phyloP scores from a whole-genome alignment of 345 rosid species.

The Salix caprea region DNA sequence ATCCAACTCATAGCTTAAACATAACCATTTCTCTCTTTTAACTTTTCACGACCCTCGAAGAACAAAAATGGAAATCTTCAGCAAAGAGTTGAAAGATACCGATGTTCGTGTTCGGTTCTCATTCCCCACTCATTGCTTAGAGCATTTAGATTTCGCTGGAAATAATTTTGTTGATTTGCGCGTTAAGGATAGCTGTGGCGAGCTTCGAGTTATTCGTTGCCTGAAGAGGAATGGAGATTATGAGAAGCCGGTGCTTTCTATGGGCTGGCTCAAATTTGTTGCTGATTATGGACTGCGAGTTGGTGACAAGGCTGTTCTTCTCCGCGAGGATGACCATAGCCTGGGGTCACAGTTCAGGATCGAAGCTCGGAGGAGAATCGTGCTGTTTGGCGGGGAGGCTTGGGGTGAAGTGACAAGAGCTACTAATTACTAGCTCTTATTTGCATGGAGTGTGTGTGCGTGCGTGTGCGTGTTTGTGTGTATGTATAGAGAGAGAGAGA shows the following conservation, averaged over 20 bases:
- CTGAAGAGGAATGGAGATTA: not conserved
- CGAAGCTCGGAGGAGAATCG: not conserved
- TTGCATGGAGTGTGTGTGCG: not conserved
- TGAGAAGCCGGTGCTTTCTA: not conserved
- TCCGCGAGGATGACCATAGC: not conserved
- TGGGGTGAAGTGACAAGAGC: not conserved
- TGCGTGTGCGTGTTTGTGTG: too few species aligned
- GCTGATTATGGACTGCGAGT: not conserved
- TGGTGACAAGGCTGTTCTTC: not conserved
- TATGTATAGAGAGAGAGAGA: too few species aligned
- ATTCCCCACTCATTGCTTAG: not conserved
- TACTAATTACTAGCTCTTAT: not conserved
- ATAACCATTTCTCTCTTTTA: too few species aligned
- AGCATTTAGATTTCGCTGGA: not conserved
- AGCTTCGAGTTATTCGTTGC: not conserved
- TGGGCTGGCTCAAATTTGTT: not conserved
- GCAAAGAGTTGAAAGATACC: not conserved
- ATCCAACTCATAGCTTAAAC: too few species aligned
- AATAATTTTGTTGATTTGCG: not conserved
- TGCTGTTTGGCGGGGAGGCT: not conserved
- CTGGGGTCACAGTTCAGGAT: not conserved
- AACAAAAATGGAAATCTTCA: not conserved
- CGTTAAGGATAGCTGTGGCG: not conserved
- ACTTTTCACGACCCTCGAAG: not conserved
- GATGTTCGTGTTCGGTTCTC: not conserved